A percentile compares a stretch with the other conserved stretches of the same genome.
phyloP scores from a whole-genome alignment of 139 green algal genomes.

The Asterochloris erici region DNA sequence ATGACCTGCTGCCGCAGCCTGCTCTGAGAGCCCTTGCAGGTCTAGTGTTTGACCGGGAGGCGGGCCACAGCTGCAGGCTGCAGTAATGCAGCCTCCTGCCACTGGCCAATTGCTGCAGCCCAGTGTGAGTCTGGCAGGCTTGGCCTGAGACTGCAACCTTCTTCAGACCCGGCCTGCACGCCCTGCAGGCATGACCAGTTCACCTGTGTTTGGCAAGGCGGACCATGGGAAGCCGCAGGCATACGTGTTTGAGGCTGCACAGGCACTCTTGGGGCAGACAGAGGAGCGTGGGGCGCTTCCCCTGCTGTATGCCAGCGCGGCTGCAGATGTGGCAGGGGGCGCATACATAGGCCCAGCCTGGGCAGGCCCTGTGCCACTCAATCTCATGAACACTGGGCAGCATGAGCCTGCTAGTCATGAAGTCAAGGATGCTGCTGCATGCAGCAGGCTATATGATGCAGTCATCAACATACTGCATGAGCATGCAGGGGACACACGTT shows the following conservation, averaged over 20 bases:
- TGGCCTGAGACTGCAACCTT: too few species aligned
- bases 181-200: slow-evolving; percentile 3
- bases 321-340: slow-evolving; percentile 1
- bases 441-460: too few species aligned
- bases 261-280: slow-evolving; percentile 2
- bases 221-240: slow-evolving; percentile 9
- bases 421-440: slow-evolving; percentile 11
- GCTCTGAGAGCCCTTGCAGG: too few species aligned
- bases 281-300: background rate
- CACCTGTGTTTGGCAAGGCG: slow-evolving; percentile 12
- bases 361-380: background rate
- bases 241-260: slow-evolving; percentile 8
- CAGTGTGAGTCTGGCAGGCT: too few species aligned
- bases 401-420: background rate
- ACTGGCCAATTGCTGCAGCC: too few species aligned
- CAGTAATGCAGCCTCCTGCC: too few species aligned
- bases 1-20: too few species aligned
- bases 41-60: too few species aligned
- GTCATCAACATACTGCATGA: background rate
- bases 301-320: background rate
- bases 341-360: background rate
- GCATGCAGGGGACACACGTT: slow-evolving; percentile 1
- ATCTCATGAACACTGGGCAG: background rate
- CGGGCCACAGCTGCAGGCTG: too few species aligned
- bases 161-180: too few species aligned